phyloP scores from a whole-genome alignment of 805 yeast species.

The Cyberlindnera suaveolens region DNA sequence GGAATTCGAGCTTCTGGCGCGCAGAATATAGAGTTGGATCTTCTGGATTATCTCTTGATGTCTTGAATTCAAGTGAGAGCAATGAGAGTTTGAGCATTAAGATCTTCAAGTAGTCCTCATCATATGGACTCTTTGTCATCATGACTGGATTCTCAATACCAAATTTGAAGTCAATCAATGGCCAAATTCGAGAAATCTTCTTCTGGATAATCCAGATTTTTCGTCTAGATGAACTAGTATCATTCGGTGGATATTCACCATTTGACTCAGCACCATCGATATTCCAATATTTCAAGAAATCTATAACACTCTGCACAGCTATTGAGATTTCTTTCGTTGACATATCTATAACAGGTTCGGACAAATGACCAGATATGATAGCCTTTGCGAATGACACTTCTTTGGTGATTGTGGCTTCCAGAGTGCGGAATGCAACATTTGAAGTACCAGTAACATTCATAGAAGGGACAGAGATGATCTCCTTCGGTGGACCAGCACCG shows the following conservation, averaged over 20 bases:
- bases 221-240: not conserved
- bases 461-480: slow-evolving; percentile 15
- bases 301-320: slow-evolving; percentile 22
- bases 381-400: slow-evolving; percentile 27
- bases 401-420: slow-evolving; percentile 19
- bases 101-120: slow-evolving; percentile 26
- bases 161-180: slow-evolving; percentile 28
- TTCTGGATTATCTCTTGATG: slow-evolving; percentile 12
- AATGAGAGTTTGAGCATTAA: slow-evolving; percentile 24
- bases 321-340: slow-evolving; percentile 34
- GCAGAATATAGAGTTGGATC: slow-evolving; percentile 15
- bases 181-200: slow-evolving; percentile 23
- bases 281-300: slow-evolving; percentile 12
- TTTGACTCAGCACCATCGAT: not conserved
- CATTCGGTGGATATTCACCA: not conserved
- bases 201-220: slow-evolving; percentile 10
- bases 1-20: slow-evolving; percentile 10
- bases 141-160: slow-evolving; percentile 35
- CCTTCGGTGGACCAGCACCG: slow-evolving; percentile 11
- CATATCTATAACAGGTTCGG: slow-evolving; percentile 40
- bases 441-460: slow-evolving; percentile 32
- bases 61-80: slow-evolving; percentile 14
- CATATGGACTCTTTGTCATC: slow-evolving; percentile 26
- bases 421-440: slow-evolving; percentile 31
- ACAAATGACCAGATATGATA: slow-evolving; percentile 32